Conservation (phyloP, 805 yeast genomes). For the Saturnispora silvae region DNA sequence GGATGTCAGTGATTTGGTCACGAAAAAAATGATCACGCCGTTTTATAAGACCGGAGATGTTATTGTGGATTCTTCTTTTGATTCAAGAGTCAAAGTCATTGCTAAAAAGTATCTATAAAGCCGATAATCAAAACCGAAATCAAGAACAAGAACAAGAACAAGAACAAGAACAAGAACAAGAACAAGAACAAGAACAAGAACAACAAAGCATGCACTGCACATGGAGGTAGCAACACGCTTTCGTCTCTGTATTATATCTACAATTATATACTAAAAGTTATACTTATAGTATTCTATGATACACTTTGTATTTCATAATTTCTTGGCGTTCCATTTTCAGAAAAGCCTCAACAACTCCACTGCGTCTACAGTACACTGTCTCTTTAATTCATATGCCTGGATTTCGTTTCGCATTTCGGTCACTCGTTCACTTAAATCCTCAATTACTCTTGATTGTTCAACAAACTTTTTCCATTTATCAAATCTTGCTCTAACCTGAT, state of each 20-base stretch:
- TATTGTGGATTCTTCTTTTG: slow-evolving; percentile 65
- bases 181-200: no score
- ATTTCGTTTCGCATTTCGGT: slow-evolving; percentile 15
- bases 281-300: neutral
- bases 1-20: slow-evolving; percentile 81
- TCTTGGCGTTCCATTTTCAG: slow-evolving; percentile 13
- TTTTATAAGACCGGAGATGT: slow-evolving; percentile 72
- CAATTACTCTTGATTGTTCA: slow-evolving; percentile 5
- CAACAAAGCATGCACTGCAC: no score
- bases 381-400: slow-evolving; percentile 15
- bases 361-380: slow-evolving; percentile 19
- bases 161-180: no score
- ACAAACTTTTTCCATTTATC: neutral
- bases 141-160: no score
- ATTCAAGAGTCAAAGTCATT: slow-evolving; percentile 54
- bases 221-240: neutral
- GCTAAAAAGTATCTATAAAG: slow-evolving; percentile 67
- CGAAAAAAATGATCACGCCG: slow-evolving; percentile 76
- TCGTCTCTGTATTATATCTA: neutral
- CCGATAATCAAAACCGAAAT: no score
- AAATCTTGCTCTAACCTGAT: neutral
- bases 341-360: slow-evolving; percentile 28
- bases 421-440: slow-evolving; percentile 15
- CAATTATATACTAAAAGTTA: neutral
- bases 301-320: neutral